A percentile compares a stretch with the other conserved stretches of the same genome.
Evolutionary conservation across 768 basidiomycete genomes (phyloP).

Genomic region (Naganishia onofrii): DNA sequence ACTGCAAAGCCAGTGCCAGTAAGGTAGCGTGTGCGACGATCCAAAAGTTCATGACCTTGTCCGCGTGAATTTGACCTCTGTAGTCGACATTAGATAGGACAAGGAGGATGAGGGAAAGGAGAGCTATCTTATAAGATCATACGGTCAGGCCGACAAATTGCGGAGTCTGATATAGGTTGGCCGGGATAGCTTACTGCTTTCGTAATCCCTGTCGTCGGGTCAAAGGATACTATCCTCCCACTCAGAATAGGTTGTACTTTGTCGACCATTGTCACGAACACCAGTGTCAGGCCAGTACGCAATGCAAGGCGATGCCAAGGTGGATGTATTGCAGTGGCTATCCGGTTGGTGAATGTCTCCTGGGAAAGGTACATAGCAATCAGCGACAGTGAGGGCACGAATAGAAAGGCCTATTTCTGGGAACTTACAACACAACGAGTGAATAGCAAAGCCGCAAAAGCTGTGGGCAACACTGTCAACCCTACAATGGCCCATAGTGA

Average conservation of each 20-base stretch:
- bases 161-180: neutral
- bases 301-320: neutral
- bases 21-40: constrained; percentile 1
- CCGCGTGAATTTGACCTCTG: neutral
- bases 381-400: too few relatives aligned
- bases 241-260: neutral
- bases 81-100: neutral
- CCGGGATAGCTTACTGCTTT: neutral
- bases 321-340: neutral
- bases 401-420: too few relatives aligned
- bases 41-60: neutral
- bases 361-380: neutral
- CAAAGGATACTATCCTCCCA: neutral
- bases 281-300: neutral
- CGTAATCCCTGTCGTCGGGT: neutral
- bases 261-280: neutral
- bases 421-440: neutral
- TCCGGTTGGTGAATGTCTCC: neutral
- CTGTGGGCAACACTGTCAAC: neutral
- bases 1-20: neutral
- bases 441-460: neutral
- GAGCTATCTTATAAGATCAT: neutral
- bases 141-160: neutral
- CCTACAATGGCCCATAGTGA: neutral
- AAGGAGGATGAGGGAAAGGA: neutral